phyloP scores from a whole-genome alignment of 2,329 filamentous ascomycete genomes.

The Aschersonia sp. region DNA sequence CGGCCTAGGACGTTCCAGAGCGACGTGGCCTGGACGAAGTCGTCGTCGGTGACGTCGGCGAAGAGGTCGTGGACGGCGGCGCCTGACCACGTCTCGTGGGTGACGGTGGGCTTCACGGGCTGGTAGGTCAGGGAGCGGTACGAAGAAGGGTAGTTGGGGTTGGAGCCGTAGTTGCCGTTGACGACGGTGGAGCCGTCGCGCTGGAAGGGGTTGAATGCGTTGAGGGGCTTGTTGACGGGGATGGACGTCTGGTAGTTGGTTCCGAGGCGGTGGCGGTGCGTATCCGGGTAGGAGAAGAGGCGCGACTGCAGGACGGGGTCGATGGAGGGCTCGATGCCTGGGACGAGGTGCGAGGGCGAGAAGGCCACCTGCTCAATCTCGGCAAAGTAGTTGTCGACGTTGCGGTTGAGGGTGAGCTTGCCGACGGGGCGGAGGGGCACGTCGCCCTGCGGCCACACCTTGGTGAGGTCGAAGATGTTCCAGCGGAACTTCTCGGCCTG shows the following conservation, averaged over 20 bases:
- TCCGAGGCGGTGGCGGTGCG: constrained; percentile 43
- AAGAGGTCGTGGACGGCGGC: constrained; percentile 27
- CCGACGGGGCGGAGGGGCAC: constrained; percentile 48
- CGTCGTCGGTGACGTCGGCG: constrained; percentile 29
- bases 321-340: constrained; percentile 45
- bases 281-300: constrained; percentile 47
- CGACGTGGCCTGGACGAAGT: constrained; percentile 33
- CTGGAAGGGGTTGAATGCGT: constrained; percentile 53
- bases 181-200: constrained; percentile 59
- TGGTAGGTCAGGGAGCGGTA: constrained; percentile 31
- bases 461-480: constrained; percentile 57
- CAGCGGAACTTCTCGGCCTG: constrained; percentile 45
- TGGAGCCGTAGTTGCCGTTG: constrained; percentile 48
- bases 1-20: constrained; percentile 35
- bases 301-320: constrained; percentile 49
- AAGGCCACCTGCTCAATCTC: constrained; percentile 58
- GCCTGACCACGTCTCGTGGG: constrained; percentile 34
- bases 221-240: constrained; percentile 43
- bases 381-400: constrained; percentile 52
- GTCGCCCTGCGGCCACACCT: constrained; percentile 51
- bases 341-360: constrained; percentile 48
- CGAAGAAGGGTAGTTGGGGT: constrained; percentile 42
- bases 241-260: constrained; percentile 24
- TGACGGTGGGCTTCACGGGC: constrained; percentile 21
- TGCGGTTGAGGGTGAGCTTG: constrained; percentile 49